These are phyloP conservation scores for Leishmania tarentolae DNA, from an alignment of 208 protist species.

Conservation along the genomic window DNA sequence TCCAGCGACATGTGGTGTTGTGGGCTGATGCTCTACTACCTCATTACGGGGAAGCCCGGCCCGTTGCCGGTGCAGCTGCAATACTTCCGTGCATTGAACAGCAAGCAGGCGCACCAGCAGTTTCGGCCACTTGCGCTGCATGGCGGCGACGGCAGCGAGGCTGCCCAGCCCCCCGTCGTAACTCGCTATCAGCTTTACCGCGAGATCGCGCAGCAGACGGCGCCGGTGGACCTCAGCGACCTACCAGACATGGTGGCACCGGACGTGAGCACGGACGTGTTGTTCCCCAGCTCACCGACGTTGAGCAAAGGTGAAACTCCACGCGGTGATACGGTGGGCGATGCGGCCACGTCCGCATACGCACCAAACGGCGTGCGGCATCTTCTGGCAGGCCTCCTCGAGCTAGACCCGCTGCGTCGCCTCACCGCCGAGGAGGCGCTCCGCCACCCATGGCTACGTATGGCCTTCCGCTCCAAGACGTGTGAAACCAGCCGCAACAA, in stretches of 20 bases:
- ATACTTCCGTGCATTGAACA: slow-evolving; percentile 40
- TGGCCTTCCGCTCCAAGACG: slow-evolving; percentile 37
- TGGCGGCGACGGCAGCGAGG: neutral
- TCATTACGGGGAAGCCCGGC: slow-evolving; percentile 65
- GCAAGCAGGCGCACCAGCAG: neutral
- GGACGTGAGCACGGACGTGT: neutral
- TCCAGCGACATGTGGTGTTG: slow-evolving; percentile 87
- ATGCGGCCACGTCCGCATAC: slow-evolving; percentile 14
- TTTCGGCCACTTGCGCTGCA: neutral
- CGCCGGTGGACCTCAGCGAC: slow-evolving; percentile 47
- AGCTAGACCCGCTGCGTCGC: slow-evolving; percentile 57
- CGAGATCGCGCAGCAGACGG: slow-evolving; percentile 52
- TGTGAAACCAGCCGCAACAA: slow-evolving; percentile 13
- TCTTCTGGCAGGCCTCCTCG: slow-evolving; percentile 61
- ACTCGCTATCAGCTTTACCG: slow-evolving; percentile 77
- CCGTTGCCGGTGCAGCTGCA: slow-evolving; percentile 48
- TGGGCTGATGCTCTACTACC: slow-evolving; percentile 73
- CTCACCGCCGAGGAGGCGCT: slow-evolving; percentile 71
- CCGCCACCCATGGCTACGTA: slow-evolving; percentile 67
- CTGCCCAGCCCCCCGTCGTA: slow-evolving; percentile 16
- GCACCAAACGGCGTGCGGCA: slow-evolving; percentile 48
- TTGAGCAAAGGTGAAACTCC: neutral
- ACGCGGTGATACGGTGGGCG: too few species aligned
- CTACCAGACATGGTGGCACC: slow-evolving; percentile 46
- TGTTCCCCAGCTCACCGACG: neutral